Evolutionary conservation across 176 grass and related monocot species (phyloP).

Genomic region (Oryza brachyantha): DNA sequence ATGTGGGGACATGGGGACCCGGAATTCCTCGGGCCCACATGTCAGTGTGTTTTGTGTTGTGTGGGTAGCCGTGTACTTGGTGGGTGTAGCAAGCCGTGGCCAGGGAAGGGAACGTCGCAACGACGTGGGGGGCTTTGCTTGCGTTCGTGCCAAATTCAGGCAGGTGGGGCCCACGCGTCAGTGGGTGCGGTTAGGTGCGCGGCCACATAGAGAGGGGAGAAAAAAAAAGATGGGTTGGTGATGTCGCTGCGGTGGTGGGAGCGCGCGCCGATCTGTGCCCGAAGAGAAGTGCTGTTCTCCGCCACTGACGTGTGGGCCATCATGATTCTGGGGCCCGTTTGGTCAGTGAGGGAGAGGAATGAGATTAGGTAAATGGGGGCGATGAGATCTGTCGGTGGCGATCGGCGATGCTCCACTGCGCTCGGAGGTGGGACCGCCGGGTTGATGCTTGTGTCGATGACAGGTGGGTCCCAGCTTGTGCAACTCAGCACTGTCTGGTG

Average conservation of each 20-base stretch:
- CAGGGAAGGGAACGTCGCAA: slow-evolving; percentile 21
- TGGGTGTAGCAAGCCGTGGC: background rate
- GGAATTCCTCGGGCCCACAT: background rate
- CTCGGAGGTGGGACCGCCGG: background rate
- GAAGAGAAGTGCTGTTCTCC: accelerated
- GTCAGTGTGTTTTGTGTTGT: background rate
- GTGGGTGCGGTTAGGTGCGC: background rate
- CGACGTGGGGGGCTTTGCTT: slow-evolving; percentile 25
- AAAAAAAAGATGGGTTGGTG: background rate
- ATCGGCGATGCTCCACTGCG: background rate
- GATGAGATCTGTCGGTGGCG: slow-evolving; percentile 24
- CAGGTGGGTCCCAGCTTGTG: background rate
- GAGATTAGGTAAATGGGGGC: background rate
- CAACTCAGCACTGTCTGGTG: background rate
- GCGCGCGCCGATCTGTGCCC: background rate
- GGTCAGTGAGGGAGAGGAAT: accelerated
- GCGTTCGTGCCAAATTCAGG: slow-evolving; percentile 39
- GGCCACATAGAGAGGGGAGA: background rate
- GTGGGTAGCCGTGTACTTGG: accelerated
- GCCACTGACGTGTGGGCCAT: background rate
- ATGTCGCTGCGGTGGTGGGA: background rate
- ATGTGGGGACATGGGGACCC: too few relatives aligned
- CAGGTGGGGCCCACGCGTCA: slow-evolving; percentile 20
- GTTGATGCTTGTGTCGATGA: background rate
- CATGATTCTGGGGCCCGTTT: accelerated